Conservation (phyloP, 371 early-diverging fungal species). For the Mucor racemosus region DNA sequence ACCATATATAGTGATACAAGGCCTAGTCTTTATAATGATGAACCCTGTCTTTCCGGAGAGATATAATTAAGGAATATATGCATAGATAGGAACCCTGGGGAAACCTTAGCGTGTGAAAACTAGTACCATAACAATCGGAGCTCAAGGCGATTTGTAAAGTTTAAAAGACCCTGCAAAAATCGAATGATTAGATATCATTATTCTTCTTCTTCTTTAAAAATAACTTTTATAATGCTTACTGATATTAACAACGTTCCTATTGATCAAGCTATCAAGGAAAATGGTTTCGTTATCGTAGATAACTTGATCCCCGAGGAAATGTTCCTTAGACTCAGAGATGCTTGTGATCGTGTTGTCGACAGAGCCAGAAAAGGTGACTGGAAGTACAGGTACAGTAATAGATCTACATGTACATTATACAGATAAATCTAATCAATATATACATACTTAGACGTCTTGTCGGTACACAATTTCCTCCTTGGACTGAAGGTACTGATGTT, state of each 20-base stretch:
- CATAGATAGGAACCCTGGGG: background rate
- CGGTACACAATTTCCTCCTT: slow-evolving; percentile 62
- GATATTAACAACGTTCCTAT: slow-evolving; percentile 48
- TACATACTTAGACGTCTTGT: slow-evolving; percentile 42
- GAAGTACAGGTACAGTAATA: slow-evolving; percentile 41
- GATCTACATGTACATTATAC: background rate
- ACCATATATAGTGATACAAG: background rate
- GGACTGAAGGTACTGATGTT: slow-evolving; percentile 57
- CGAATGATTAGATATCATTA: background rate
- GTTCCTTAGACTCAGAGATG: slow-evolving; percentile 45
- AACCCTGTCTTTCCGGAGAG: background rate
- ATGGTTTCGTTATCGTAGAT: slow-evolving; percentile 63
- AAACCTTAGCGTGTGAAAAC: slow-evolving; percentile 10
- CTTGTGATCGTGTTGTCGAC: slow-evolving; percentile 52
- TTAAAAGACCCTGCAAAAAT: slow-evolving; percentile 11
- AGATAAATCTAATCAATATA: background rate
- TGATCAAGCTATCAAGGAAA: slow-evolving; percentile 40
- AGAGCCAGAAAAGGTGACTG: slow-evolving; percentile 53
- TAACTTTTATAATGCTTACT: slow-evolving; percentile 26
- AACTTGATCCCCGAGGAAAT: slow-evolving; percentile 46
- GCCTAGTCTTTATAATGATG: background rate
- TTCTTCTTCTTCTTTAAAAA: background rate
- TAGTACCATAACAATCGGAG: background rate
- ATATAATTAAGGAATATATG: background rate
- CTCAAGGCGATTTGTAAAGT: background rate